Evolutionary conservation across 2,329 filamentous ascomycete species (phyloP).

Genomic region (Claviceps sp.): DNA sequence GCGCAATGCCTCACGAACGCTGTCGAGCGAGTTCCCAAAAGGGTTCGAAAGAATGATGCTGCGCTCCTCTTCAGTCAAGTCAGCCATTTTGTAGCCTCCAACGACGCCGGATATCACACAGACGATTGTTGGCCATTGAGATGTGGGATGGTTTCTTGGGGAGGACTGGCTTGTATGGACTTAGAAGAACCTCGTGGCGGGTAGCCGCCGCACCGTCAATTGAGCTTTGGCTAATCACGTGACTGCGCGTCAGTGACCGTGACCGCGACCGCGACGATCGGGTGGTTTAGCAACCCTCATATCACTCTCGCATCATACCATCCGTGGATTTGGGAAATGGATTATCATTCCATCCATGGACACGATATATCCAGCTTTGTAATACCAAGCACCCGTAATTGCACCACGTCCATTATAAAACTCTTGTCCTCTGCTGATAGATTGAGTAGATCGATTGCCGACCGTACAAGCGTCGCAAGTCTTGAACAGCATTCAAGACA

Average conservation of each 20-base stretch:
- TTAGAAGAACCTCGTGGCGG: too few species aligned
- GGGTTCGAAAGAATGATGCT: accelerated
- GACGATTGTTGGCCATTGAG: too few species aligned
- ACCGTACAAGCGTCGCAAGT: conserved; percentile 66
- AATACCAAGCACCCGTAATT: conserved; percentile 35
- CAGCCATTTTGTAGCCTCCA: too few species aligned
- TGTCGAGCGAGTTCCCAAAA: too few species aligned
- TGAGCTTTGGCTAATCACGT: neutral
- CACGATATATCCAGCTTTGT: conserved; percentile 49
- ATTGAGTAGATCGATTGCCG: conserved; percentile 52
- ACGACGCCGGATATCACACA: too few species aligned
- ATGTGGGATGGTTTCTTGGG: too few species aligned
- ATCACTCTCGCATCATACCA: neutral
- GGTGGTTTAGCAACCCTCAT: neutral
- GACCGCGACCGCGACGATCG: neutral
- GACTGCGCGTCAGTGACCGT: neutral
- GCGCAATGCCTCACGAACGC: too few species aligned
- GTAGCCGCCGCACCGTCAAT: too few species aligned
- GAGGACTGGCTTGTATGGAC: too few species aligned
- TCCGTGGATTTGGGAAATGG: conserved; percentile 29
- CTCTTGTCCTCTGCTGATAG: neutral
- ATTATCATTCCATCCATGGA: conserved; percentile 46
- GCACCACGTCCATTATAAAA: neutral
- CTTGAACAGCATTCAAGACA: conserved; percentile 43
- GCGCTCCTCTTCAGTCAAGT: too few species aligned